Evolutionary conservation across 2,329 filamentous ascomycete genomes (phyloP).

Genomic region (Septoria petroselini): DNA sequence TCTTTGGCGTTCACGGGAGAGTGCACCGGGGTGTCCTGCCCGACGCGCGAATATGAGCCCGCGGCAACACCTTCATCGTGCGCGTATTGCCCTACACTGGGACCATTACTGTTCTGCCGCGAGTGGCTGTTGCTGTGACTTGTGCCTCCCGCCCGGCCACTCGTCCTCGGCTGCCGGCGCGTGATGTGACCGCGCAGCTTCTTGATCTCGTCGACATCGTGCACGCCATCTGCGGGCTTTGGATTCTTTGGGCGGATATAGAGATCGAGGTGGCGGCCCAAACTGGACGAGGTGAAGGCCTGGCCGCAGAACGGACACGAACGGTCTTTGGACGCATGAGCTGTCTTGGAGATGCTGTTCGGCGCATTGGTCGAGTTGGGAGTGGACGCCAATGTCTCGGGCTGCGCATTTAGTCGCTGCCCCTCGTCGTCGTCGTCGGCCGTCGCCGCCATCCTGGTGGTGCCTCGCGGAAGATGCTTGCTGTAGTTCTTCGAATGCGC

Average conservation of each 20-base stretch:
- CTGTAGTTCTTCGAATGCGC: too few species aligned
- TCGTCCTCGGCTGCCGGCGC: slow-evolving; percentile 69
- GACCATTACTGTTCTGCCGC: slow-evolving; percentile 5
- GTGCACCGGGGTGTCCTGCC: slow-evolving; percentile 25
- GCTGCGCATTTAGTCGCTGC: slow-evolving; percentile 15
- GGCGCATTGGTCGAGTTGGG: slow-evolving; percentile 24
- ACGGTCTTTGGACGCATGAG: slow-evolving; percentile 66
- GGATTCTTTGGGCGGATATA: slow-evolving; percentile 94
- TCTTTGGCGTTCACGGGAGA: slow-evolving; percentile 23
- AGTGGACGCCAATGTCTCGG: slow-evolving; percentile 28
- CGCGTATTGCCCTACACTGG: not conserved
- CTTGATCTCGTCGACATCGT: slow-evolving; percentile 84
- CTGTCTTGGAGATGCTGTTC: slow-evolving; percentile 41
- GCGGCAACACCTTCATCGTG: not conserved
- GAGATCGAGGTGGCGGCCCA: slow-evolving; percentile 88
- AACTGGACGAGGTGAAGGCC: slow-evolving; percentile 86
- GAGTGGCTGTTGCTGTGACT: slow-evolving; percentile 11
- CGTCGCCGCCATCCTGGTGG: not conserved
- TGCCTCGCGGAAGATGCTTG: too few species aligned
- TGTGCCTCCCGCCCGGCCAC: slow-evolving; percentile 25
- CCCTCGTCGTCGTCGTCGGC: slow-evolving; percentile 16
- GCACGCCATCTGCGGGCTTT: slow-evolving; percentile 78
- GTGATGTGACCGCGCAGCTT: slow-evolving; percentile 83
- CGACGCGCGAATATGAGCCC: not conserved
- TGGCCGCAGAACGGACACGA: slow-evolving; percentile 85